Conservation (phyloP, 2,329 filamentous ascomycete genomes). For the Byssothecium circinans region DNA sequence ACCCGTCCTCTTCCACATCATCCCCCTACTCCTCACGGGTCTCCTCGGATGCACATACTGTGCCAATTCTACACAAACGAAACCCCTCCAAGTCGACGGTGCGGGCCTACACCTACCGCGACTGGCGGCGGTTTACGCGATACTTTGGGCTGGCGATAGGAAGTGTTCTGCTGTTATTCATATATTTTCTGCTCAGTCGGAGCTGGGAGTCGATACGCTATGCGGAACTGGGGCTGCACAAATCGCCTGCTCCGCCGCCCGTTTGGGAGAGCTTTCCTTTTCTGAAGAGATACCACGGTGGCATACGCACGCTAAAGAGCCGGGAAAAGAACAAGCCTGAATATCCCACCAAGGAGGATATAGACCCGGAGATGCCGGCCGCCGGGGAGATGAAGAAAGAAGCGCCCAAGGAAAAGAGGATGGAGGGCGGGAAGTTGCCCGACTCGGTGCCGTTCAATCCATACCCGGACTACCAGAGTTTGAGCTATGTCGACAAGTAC, state of each 20-base stretch:
- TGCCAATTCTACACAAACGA: conserved; percentile 28
- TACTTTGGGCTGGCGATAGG: conserved; percentile 76
- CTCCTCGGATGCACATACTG: conserved; percentile 31
- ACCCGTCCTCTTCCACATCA: conserved; percentile 44
- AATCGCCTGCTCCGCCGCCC: conserved; percentile 64
- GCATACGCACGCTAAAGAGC: conserved; percentile 71
- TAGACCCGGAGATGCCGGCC: conserved; percentile 42
- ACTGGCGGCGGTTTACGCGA: conserved; percentile 73
- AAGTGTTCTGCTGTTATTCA: conserved; percentile 71
- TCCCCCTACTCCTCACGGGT: conserved; percentile 59
- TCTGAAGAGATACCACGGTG: conserved; percentile 85
- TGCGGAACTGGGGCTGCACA: conserved; percentile 60
- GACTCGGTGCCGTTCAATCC: conserved; percentile 60
- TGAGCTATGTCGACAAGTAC: conserved; percentile 58
- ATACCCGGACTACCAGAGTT: conserved; percentile 65
- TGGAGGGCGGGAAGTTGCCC: conserved; percentile 30
- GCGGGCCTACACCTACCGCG: conserved; percentile 56
- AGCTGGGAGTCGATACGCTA: conserved; percentile 70
- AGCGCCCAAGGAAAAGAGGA: conserved; percentile 35
- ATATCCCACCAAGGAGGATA: conserved; percentile 69
- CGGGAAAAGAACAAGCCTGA: conserved; percentile 72
- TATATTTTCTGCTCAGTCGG: conserved; percentile 72
- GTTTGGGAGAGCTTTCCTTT: conserved; percentile 88
- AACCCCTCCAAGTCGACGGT: conserved; percentile 30
- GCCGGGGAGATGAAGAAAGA: conserved; percentile 24